Evolutionary conservation across 257 asterid species (phyloP), one percentile per base, ranked within the genome.

Genomic region (Penstemon newberryi): DNA sequence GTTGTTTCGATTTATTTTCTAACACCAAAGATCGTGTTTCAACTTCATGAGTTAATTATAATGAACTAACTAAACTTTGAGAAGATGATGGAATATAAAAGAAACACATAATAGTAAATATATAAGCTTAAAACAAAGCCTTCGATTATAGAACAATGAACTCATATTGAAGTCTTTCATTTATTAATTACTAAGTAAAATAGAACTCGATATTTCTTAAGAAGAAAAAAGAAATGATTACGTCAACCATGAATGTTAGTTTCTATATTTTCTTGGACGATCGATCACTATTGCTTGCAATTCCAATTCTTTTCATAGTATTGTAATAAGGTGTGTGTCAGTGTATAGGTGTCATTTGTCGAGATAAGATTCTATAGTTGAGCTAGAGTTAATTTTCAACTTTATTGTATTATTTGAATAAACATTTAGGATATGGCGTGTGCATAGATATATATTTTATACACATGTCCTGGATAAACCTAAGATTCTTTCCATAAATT

Each of bases 301-400:
- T 15, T 60, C 43, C 65, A 41, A 6, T 40, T 4, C 0, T 7
- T 47, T 8, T 8, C 8, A 66, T 41, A 18, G 51, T 53, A 55
- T 12, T 45, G 56, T n/a, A 6, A 7, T 25, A 25, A 67, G 69
- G 19, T 52, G 59, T 47, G 67, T 56, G 75, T n/a, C 61, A 66
- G 45, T 25, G 19, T 13, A 18, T 25, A 65, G 44, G 53, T 64
- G 63, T 65, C 19, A 10, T 25, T 25, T 25, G 33, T 25, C 2
- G 33, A 60, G 70, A 76, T 66, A 76, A 76, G 80, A 70, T 70
- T 43, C 47, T 42, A 41, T 9, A 6, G 56, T 47, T 43, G 67
- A 51, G 57, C 72, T 39, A 58, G 4, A 13, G 52, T 60, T 12
- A 59, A 33, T 42, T 9, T 42, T 73, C 64, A 7, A 63, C 57